These are phyloP conservation scores for Fusarium sp. DNA, from an alignment of 2,329 filamentous ascomycete species.

Conservation along the genomic window DNA sequence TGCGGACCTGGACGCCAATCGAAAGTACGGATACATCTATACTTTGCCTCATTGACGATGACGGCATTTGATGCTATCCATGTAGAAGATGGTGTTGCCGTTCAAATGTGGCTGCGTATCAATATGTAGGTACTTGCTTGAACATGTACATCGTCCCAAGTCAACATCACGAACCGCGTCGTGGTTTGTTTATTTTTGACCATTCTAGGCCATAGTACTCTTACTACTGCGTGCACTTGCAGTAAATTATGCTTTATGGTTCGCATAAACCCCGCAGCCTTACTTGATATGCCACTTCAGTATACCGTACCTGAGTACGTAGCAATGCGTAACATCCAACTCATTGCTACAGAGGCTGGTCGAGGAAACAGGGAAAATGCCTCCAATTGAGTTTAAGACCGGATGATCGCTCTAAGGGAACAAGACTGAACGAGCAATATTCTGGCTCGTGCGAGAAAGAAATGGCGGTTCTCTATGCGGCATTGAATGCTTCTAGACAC, in stretches of 20 bases:
- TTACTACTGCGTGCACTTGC: slow-evolving; percentile 21
- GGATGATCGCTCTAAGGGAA: neutral
- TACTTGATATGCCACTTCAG: slow-evolving; percentile 14
- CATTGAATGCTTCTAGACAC: slow-evolving; percentile 16
- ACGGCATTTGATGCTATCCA: slow-evolving; percentile 24
- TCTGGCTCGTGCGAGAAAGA: slow-evolving; percentile 1
- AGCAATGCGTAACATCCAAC: slow-evolving; percentile 9
- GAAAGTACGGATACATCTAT: neutral
- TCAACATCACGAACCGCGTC: slow-evolving; percentile 24
- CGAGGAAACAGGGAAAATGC: slow-evolving; percentile 19
- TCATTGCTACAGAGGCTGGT: slow-evolving; percentile 11
- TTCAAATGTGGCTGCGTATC: neutral
- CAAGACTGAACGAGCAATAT: neutral
- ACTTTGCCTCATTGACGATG: slow-evolving; percentile 14
- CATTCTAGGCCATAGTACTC: slow-evolving; percentile 1
- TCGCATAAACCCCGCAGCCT: slow-evolving; percentile 28
- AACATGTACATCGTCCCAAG: slow-evolving; percentile 6
- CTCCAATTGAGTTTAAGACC: slow-evolving; percentile 6
- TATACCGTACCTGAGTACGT: neutral
- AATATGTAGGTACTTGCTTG: neutral
- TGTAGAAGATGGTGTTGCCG: neutral
- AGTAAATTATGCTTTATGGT: slow-evolving; percentile 7
- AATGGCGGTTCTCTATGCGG: slow-evolving; percentile 2
- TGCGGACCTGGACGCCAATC: slow-evolving; percentile 20
- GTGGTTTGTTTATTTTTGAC: slow-evolving; percentile 25